Base-by-base conservation (phyloP, 169 alveolate genomes). In the Besnoitia besnoiti region DNA sequence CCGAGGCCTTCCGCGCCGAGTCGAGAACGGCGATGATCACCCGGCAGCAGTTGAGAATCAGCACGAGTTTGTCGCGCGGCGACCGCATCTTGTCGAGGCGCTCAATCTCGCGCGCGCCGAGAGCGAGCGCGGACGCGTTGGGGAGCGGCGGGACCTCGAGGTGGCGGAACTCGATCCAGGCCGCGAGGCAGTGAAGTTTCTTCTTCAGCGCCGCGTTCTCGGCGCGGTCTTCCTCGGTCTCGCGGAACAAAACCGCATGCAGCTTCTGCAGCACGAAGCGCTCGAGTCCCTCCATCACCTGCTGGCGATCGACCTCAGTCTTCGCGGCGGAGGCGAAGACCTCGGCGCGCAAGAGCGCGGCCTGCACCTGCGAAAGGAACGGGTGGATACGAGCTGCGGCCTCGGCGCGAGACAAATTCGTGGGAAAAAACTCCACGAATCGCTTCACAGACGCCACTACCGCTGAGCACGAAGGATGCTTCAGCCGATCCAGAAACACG, bases 251-350 rank as follows among this genome's bases (percentile, higher is more conserved):
- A 4, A 87, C 37, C 49, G 75, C 61, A 42, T 80, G 49, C 75
- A 91, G 61, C 75, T 91, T 91, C 85, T 91, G 94, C 33, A 85
- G 12, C 40, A 91, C 51, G 40, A 91, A 91, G 30, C 89, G 49
- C 46, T 91, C 94, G 40, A 91, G 85, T 0, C 89, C 91, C 77
- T 91, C 94, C 91, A 85, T 55, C 55, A 91, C 90, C 50, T 82
- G 91, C 77, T 55, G 85, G 30, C 42, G 91, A 0, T 80, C 94
- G 61, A 46, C 19, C 42, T 47, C 85, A 30, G 39, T 40, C 33
- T 10, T 44, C 24, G 79, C 80, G 50, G 24, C 49, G 39, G 35
- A 33, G 0, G 67, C 75, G n/a, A 79, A 90, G 59, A 77, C 90
- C 19, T 79, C 87, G 0, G 89, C 91, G n/a, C 49, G 46, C 82